These are phyloP conservation scores for Metrosideros polymorpha DNA, from an alignment of 441 rosid species.

Conservation along the genomic window DNA sequence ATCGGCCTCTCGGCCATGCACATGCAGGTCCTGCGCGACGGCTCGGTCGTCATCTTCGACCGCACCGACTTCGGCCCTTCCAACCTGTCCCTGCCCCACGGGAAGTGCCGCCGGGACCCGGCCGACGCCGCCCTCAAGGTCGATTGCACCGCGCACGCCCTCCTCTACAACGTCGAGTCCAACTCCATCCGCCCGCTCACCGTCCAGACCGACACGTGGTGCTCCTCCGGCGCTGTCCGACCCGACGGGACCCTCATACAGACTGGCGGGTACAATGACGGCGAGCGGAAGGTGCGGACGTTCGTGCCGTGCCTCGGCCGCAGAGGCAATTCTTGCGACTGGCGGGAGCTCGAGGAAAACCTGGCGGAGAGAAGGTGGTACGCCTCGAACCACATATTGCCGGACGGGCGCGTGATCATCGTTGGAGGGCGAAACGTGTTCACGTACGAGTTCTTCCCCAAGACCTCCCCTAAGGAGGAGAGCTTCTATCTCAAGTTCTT, in stretches of 20 bases:
- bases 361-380: slow-evolving; percentile 8
- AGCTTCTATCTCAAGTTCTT: slow-evolving; percentile 34
- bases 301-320: neutral
- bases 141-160: slow-evolving; percentile 15
- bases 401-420: slow-evolving; percentile 55
- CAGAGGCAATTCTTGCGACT: neutral
- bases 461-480: slow-evolving; percentile 12
- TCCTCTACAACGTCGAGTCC: slow-evolving; percentile 3
- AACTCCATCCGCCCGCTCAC: slow-evolving; percentile 3
- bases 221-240: slow-evolving; percentile 8
- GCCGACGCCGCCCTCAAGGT: neutral
- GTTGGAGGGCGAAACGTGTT: slow-evolving; percentile 62
- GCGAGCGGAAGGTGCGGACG: slow-evolving; percentile 6
- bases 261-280: slow-evolving; percentile 8
- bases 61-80: slow-evolving; percentile 16
- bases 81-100: slow-evolving; percentile 4
- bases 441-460: slow-evolving; percentile 67
- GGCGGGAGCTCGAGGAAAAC: neutral
- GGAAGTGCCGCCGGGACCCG: slow-evolving; percentile 3
- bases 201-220: slow-evolving; percentile 11
- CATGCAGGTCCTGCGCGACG: slow-evolving; percentile 9
- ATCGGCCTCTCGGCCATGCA: slow-evolving; percentile 17
- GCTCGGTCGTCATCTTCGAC: slow-evolving; percentile 6
- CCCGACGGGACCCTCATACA: slow-evolving; percentile 6
- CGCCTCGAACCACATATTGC: slow-evolving; percentile 18